phyloP scores from a whole-genome alignment of 2,329 filamentous ascomycete genomes.

The Sarocladiaceae sp. region DNA sequence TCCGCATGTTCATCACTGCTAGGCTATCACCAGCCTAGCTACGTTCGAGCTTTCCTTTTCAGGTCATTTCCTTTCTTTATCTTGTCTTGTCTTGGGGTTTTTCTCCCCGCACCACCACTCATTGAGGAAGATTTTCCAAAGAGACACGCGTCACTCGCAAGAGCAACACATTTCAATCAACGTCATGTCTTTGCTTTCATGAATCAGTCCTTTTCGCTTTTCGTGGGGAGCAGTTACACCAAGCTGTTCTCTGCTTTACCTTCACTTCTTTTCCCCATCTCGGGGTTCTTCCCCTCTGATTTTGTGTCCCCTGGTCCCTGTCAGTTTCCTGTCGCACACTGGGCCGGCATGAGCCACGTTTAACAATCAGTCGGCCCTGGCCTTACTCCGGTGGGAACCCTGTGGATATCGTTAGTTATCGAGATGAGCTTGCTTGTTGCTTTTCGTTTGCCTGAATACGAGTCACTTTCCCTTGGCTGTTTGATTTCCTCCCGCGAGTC shows the following conservation, averaged over 20 bases:
- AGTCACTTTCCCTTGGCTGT: not conserved
- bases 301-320: not conserved
- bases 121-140: constrained; percentile 5
- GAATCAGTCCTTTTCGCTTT: no score
- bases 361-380: no score
- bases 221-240: no score
- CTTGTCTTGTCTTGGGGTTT: not conserved
- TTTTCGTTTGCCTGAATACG: constrained; percentile 5
- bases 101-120: not conserved
- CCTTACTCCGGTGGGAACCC: no score
- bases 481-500: not conserved
- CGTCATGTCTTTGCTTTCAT: no score
- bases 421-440: not conserved
- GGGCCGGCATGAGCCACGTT: no score
- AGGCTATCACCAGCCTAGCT: not conserved
- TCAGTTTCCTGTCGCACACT: not conserved
- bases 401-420: not conserved
- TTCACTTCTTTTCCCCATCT: not conserved
- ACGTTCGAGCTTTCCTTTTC: no score
- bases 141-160: constrained; percentile 9
- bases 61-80: not conserved
- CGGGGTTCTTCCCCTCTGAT: not conserved
- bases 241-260: no score
- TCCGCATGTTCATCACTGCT: not conserved
- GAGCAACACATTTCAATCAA: constrained; percentile 1